Percentiles rank a stretch among this genome's conserved stretches.
phyloP scores from a whole-genome alignment of 164 flowering plant species.

The Stephania cephalantha region DNA sequence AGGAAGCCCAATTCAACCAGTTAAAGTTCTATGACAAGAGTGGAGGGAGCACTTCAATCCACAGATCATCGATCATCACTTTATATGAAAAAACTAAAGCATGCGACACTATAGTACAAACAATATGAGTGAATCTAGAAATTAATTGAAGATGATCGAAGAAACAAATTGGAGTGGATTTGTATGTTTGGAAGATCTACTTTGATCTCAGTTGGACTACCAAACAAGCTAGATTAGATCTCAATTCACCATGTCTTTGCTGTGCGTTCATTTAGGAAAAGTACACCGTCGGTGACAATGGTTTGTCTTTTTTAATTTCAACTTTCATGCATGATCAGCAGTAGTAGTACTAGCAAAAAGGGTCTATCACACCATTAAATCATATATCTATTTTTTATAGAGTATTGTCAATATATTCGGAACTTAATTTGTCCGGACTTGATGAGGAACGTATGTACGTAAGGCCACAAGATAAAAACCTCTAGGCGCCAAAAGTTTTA shows the following conservation, averaged over 20 bases:
- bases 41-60: not conserved
- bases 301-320: not conserved
- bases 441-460: too few relatives aligned
- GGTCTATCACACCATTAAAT: not conserved
- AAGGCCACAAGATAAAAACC: too few relatives aligned
- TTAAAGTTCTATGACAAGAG: not conserved
- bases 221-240: not conserved
- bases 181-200: not conserved
- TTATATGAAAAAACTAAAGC: not conserved
- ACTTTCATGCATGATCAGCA: not conserved
- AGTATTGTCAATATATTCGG: too few relatives aligned
- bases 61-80: too few relatives aligned
- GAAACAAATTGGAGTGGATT: not conserved
- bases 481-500: too few relatives aligned
- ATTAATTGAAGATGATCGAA: too few relatives aligned
- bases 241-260: not conserved
- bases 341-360: not conserved
- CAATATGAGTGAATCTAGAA: not conserved
- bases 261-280: not conserved
- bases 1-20: not conserved
- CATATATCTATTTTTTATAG: too few relatives aligned
- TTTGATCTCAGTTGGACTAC: not conserved
- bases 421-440: too few relatives aligned
- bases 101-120: not conserved
- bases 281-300: not conserved